A percentile compares a stretch with the other conserved stretches of the same genome.
Evolutionary conservation across 768 basidiomycete species (phyloP).

Genomic region (Kwoniella newhampshirensis): DNA sequence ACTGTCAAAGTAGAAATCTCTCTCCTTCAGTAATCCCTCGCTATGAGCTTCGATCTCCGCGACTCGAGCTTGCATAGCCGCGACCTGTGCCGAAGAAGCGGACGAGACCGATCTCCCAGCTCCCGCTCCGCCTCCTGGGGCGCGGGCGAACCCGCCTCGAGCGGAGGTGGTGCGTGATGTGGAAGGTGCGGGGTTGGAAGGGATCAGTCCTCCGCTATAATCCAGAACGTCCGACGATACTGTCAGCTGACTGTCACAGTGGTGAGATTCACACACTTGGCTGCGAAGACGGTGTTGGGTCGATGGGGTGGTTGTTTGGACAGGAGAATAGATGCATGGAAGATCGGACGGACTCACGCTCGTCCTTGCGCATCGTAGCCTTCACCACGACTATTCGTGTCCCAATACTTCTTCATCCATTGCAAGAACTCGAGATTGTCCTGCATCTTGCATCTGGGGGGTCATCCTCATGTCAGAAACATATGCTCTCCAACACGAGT

Average conservation of each 20-base stretch:
- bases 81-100: conserved; percentile 60
- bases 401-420: conserved; percentile 97
- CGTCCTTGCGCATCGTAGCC: conserved; percentile 82
- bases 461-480: no score
- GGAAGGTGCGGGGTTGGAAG: conserved; percentile 5
- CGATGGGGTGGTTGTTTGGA: no score
- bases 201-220: conserved; percentile 9
- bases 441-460: conserved; percentile 96
- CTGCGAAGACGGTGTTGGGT: no score
- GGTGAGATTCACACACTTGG: no score
- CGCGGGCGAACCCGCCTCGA: conserved; percentile 6
- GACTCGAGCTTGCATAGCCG: conserved; percentile 71
- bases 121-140: conserved; percentile 11
- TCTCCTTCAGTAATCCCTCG: conserved; percentile 92
- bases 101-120: conserved; percentile 34
- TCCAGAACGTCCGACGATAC: neutral
- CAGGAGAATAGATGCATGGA: no score
- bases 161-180: conserved; percentile 17
- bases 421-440: conserved; percentile 99
- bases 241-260: neutral
- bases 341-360: no score
- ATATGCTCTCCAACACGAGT: neutral
- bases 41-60: conserved; percentile 76
- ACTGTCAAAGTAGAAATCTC: conserved; percentile 99
- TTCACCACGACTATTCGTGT: conserved; percentile 81